These are phyloP conservation scores for Vitis hybrid DNA, from an alignment of 177 flowering plant species.

Conservation along the genomic window DNA sequence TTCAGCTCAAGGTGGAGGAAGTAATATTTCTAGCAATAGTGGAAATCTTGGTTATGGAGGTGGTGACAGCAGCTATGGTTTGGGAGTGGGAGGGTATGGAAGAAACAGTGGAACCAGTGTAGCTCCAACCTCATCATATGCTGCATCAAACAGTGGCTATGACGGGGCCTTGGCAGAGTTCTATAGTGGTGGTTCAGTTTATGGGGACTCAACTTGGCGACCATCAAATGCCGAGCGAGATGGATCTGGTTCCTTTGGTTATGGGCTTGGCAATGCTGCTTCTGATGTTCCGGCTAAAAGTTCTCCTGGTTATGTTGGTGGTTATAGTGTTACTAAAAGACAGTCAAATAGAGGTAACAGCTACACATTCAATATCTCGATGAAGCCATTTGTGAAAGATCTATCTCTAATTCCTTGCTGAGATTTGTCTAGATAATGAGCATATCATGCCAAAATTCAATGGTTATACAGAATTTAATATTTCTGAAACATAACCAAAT, in stretches of 20 bases:
- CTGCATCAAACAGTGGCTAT: constrained; percentile 35
- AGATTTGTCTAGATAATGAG: background rate
- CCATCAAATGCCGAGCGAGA: constrained; percentile 39
- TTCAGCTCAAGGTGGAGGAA: constrained; percentile 38
- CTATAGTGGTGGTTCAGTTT: constrained; percentile 34
- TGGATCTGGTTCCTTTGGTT: constrained; percentile 39
- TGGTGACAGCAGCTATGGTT: constrained; percentile 30
- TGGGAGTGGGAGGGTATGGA: constrained; percentile 39
- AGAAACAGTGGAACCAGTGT: constrained; percentile 30
- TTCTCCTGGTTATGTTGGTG: constrained; percentile 48
- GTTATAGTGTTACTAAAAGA: constrained; percentile 43
- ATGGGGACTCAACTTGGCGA: constrained; percentile 44
- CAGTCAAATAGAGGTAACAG: constrained; percentile 51
- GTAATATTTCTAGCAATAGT: constrained; percentile 18
- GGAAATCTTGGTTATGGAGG: constrained; percentile 39
- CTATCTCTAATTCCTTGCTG: background rate
- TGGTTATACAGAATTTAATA: background rate
- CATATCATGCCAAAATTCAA: background rate
- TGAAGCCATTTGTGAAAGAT: background rate
- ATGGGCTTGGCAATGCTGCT: constrained; percentile 43
- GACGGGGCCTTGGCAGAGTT: constrained; percentile 39
- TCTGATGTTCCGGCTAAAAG: constrained; percentile 40
- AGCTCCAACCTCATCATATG: constrained; percentile 33
- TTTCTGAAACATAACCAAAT: background rate
- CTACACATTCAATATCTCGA: background rate